Evolutionary conservation across 1,284 basidiomycete genomes (phyloP), one percentile per base, ranked within the genome.

Genomic region (Fomitopsis betulina): DNA sequence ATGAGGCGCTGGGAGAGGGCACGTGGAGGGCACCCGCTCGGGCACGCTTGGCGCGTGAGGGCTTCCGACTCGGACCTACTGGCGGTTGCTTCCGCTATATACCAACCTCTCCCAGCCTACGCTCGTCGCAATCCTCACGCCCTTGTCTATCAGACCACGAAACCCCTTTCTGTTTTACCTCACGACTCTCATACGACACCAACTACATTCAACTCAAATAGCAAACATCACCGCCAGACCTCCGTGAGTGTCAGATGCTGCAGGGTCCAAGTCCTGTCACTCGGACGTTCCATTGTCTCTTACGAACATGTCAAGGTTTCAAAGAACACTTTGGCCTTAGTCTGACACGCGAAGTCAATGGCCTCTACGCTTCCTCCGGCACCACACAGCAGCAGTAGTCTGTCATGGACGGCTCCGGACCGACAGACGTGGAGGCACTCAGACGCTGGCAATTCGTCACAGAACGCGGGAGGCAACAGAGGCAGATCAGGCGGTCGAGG

Each of bases 381-480:
- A 19, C 59, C 67, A 15, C 59, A 64, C 37, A 64, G 60, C 56
- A 67, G 64, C 9, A 62, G 62, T 19, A 62, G 42, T 53, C 51
- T 65, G 52, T 68, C 68, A 10, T 69, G 66, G 59, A 60, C 68
- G 52, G 60, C 40, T 55, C 60, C 67, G 42, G 55, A 61, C 55
- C 73, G 75, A 54, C 67, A 70, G 56, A 76, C 75, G 54, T 83
- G 83, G 83, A 75, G 75, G 51, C 68, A 70, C 25, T 74, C 73
- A 47, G 84, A 85, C 40, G 70, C 79, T 58, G 79, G 79, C 10
- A 73, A 80, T 35, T 76, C 81, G 32, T 81, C 82, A 64, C 80
- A 77, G 51, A 73, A 73, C 6, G 23, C 56, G 15, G 49, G 49
- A n/a, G 49, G 49, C 13, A 57, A 61, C 40, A 67, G 63, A 55